Conservation (phyloP, 441 rosid species). For the Cnidoscolus chayamansa region DNA sequence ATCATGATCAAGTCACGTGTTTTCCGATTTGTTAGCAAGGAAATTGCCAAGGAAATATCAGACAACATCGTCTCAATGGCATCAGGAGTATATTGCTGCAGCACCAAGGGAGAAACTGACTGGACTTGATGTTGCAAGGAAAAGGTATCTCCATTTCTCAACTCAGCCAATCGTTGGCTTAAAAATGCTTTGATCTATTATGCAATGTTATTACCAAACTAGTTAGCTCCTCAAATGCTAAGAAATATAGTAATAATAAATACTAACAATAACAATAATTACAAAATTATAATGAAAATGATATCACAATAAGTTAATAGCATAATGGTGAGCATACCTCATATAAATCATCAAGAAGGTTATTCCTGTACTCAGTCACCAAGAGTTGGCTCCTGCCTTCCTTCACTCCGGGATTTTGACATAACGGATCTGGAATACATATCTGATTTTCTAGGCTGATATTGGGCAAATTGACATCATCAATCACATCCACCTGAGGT, state of each 20-base stretch:
- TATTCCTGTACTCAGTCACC: constrained; percentile 87
- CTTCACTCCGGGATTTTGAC: constrained; percentile 39
- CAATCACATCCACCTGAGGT: constrained; percentile 67
- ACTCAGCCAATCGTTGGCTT: constrained; percentile 69
- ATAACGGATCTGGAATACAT: constrained; percentile 33
- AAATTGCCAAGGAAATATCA: constrained; percentile 58
- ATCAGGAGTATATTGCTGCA: constrained; percentile 86
- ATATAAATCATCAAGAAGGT: constrained; percentile 84
- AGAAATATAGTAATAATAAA: background rate
- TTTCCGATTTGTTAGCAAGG: constrained; percentile 78
- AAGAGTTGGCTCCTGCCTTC: constrained; percentile 77
- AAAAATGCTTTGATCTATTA: constrained; percentile 85
- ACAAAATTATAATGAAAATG: background rate
- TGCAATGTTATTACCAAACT: constrained; percentile 18
- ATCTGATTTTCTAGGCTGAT: constrained; percentile 41
- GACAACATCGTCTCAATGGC: constrained; percentile 65
- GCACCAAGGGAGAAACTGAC: constrained; percentile 83
- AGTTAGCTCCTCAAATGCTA: background rate
- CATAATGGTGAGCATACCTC: constrained; percentile 50
- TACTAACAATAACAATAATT: background rate
- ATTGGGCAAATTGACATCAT: constrained; percentile 40
- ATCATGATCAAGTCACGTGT: constrained; percentile 85
- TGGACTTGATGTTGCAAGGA: constrained; percentile 94
- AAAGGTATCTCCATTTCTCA: constrained; percentile 68
- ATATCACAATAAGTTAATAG: background rate